Base-by-base conservation (phyloP, 2,329 filamentous ascomycete species). In the Beauveria sp. region DNA sequence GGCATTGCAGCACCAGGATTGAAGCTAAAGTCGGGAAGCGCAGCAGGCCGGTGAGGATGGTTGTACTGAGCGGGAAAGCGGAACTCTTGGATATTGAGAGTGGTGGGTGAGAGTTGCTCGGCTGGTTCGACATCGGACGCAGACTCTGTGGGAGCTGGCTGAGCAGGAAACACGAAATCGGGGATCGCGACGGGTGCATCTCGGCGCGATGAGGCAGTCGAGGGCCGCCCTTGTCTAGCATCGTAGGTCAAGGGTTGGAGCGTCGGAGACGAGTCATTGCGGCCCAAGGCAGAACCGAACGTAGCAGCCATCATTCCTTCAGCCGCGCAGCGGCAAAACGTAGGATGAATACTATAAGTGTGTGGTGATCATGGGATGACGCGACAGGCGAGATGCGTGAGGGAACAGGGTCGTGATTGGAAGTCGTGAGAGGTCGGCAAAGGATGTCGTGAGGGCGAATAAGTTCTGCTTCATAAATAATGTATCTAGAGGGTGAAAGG, bases 131-230 rank as follows among this genome's bases (percentile, higher is more conserved):
- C 10, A n/a, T 59, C n/a, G 49, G 42, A 5, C 14, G 28, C 76
- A 1, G 80, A 78, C 22, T 77, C 74, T 7, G 81, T 64, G 3
- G 67, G 75, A 1, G 80, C 71, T 8, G 79, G 73, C 51, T 76
- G 73, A 24, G 77, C 73, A 1, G 86, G 87, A 67, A 89, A 89
- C 62, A 85, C 79, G 67, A 89, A 89, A 6, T 80, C 81, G 34
- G 86, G 86, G 58, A 88, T 88, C 52, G 85, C 85, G 56, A 77
- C 78, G 58, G 82, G 81, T 10, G 53, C 64, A 24, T 53, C 58
- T 45, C 63, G 64, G 14, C 58, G 53, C 55, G 54, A 51, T 6
- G 43, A 60, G 24, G 58, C 51, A 28, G 50, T 18, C 51, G 58
- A 43, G 9, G n/a, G 20, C 16, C 30, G 26, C 9, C 42, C 49